Conservation (phyloP, 441 rosid genomes). For the Eruca vesicaria region DNA sequence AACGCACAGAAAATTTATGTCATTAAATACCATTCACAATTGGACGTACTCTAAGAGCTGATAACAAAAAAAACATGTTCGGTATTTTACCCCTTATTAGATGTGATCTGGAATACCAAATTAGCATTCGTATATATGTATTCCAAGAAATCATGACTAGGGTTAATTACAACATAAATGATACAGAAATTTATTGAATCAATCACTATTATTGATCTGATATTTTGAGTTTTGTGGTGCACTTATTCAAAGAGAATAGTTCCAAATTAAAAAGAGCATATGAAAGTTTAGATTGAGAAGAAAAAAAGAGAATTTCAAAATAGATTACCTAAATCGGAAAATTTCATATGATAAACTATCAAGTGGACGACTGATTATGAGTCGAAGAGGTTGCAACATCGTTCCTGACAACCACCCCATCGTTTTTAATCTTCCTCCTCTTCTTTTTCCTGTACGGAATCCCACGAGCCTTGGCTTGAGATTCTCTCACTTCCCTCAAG, state of each 20-base stretch:
- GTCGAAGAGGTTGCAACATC: slow-evolving; percentile 32
- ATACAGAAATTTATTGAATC: neutral
- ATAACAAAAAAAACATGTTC: neutral
- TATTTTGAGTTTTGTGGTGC: neutral
- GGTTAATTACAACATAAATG: neutral
- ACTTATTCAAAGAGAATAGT: slow-evolving; percentile 6
- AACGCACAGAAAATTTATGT: slow-evolving; percentile 4
- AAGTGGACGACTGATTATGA: slow-evolving; percentile 22
- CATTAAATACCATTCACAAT: slow-evolving; percentile 1
- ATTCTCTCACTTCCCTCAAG: slow-evolving; percentile 64
- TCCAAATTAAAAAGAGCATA: slow-evolving; percentile 3
- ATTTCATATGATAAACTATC: slow-evolving; percentile 10
- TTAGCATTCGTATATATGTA: neutral
- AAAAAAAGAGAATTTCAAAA: slow-evolving; percentile 2
- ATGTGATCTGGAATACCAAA: neutral
- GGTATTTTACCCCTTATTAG: neutral
- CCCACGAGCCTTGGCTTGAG: slow-evolving; percentile 71
- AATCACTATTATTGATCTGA: slow-evolving; percentile 17
- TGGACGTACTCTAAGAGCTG: neutral
- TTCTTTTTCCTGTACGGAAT: slow-evolving; percentile 68
- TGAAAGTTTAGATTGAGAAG: neutral
- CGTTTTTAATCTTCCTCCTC: slow-evolving; percentile 54
- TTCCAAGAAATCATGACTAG: neutral
- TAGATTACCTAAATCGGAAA: slow-evolving; percentile 27
- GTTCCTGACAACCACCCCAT: slow-evolving; percentile 20